Conservation (phyloP, 148 eudicot species). For the Persicaria tinctoria region DNA sequence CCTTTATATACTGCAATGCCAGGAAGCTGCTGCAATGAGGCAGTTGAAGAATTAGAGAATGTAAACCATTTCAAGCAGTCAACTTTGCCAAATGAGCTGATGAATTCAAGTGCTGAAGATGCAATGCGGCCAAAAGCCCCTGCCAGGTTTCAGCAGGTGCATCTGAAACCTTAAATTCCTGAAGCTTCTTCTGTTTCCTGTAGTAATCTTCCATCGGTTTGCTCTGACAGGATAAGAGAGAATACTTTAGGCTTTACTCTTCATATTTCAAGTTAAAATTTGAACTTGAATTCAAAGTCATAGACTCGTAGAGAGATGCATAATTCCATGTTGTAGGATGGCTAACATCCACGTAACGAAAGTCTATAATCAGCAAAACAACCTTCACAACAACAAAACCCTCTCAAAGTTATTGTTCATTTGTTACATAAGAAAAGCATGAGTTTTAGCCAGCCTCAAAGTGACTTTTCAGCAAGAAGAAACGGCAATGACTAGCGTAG, state of each 20-base stretch:
- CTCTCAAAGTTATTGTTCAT: neutral
- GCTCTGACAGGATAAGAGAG: constrained; percentile 30
- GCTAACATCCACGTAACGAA: too few species aligned
- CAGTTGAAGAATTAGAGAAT: too few species aligned
- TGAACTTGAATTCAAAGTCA: neutral
- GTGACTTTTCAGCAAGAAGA: neutral
- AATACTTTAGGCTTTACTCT: neutral
- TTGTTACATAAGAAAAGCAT: neutral
- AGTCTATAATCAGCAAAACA: too few species aligned
- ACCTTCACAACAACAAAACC: too few species aligned
- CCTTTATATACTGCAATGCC: too few species aligned
- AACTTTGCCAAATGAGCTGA: constrained; percentile 43
- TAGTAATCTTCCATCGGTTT: constrained; percentile 80
- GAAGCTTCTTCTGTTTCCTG: constrained; percentile 64
- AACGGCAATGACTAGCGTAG: neutral
- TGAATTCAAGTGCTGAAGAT: constrained; percentile 63
- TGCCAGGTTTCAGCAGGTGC: constrained; percentile 77
- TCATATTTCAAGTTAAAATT: neutral
- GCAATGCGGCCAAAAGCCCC: constrained; percentile 78
- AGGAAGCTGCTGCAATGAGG: too few species aligned
- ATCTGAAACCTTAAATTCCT: constrained; percentile 65
- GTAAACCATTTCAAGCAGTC: constrained; percentile 35
- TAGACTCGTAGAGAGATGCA: neutral
- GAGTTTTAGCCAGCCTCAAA: neutral
- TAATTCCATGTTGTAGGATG: too few species aligned